Percentiles rank a stretch among this genome's conserved stretches.
phyloP scores from a whole-genome alignment of 2,329 filamentous ascomycete genomes.

The Incumbomyces lentus region DNA sequence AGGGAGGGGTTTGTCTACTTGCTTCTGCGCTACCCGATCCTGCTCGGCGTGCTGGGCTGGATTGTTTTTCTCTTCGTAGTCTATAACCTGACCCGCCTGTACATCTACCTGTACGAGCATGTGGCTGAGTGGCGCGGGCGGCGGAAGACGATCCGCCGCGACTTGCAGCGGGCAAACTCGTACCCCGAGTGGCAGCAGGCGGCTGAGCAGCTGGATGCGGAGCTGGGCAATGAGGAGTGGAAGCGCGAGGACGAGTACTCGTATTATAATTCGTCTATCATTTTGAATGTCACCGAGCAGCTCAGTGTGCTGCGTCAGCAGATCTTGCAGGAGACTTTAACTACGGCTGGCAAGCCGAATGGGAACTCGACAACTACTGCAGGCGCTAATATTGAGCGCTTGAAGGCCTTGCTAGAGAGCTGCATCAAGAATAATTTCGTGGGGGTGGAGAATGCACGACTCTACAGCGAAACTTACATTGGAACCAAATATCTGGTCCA shows the following conservation, averaged over 20 bases:
- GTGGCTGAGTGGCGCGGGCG: conserved; percentile 79
- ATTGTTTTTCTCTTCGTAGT: conserved; percentile 59
- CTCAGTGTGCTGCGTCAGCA: conserved; percentile 42
- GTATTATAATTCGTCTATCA: conserved; percentile 81
- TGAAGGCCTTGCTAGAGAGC: conserved; percentile 69
- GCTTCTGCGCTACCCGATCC: conserved; percentile 82
- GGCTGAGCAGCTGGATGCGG: conserved; percentile 67
- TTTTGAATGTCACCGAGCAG: conserved; percentile 66
- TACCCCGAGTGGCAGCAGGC: conserved; percentile 77
- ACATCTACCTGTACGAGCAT: conserved; percentile 89
- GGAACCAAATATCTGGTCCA: conserved; percentile 94
- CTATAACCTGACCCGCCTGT: conserved; percentile 74
- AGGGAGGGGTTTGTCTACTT: conserved; percentile 86
- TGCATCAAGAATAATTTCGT: conserved; percentile 98
- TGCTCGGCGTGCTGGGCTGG: conserved; percentile 72
- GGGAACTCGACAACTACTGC: too few species aligned
- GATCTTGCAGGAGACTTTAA: conserved; percentile 28
- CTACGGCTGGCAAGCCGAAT: conserved; percentile 16
- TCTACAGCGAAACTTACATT: conserved; percentile 98
- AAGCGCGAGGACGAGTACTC: conserved; percentile 47
- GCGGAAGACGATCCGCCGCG: conserved; percentile 59
- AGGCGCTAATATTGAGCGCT: conserved; percentile 53
- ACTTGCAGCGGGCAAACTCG: conserved; percentile 59
- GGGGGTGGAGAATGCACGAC: conserved; percentile 78
- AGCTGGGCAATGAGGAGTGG: conserved; percentile 59